These are phyloP conservation scores for Hyaloperonospora arabidopsidis DNA, from an alignment of 352 stramenopile species.

Conservation along the genomic window DNA sequence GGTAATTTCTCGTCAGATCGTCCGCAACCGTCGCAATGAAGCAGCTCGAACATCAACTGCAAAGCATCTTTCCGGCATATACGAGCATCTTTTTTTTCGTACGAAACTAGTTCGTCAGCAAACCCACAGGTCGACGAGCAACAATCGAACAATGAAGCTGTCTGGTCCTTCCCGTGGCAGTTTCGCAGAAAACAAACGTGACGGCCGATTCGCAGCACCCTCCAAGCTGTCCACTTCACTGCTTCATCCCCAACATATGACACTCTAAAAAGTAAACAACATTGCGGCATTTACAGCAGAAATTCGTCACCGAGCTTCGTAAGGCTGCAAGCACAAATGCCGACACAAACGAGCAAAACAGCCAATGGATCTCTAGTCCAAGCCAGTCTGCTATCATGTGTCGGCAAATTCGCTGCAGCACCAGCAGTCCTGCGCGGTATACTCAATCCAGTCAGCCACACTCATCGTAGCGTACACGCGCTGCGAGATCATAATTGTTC, in stretches of 20 bases:
- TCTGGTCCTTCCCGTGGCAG: conserved; percentile 38
- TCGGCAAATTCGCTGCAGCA: conserved; percentile 3
- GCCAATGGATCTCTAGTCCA: not conserved
- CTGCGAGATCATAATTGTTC: conserved; percentile 7
- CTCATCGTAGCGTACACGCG: not conserved
- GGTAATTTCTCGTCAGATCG: conserved; percentile 3
- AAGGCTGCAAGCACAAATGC: conserved; percentile 7
- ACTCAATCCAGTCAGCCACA: not conserved
- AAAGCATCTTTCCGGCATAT: conserved; percentile 46
- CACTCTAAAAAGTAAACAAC: conserved; percentile 6
- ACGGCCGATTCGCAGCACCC: not conserved
- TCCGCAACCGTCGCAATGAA: conserved; percentile 9
- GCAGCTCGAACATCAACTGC: conserved; percentile 9
- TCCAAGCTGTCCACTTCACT: conserved; percentile 13
- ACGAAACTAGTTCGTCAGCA: conserved; percentile 39
- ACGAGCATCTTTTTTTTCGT: conserved; percentile 70
- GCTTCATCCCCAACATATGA: conserved; percentile 1
- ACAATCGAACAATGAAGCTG: conserved; percentile 2
- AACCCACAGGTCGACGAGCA: conserved; percentile 9
- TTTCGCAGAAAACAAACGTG: conserved; percentile 39
- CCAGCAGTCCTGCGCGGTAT: no score
- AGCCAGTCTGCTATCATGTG: not conserved
- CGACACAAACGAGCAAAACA: no score
- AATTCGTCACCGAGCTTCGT: conserved; percentile 6
- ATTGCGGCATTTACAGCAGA: not conserved